Percentiles rank a stretch among this genome's conserved stretches.
These are phyloP conservation scores for Cladosporium austrohemisphaericum DNA, from an alignment of 2,329 filamentous ascomycete genomes.

Conservation along the genomic window DNA sequence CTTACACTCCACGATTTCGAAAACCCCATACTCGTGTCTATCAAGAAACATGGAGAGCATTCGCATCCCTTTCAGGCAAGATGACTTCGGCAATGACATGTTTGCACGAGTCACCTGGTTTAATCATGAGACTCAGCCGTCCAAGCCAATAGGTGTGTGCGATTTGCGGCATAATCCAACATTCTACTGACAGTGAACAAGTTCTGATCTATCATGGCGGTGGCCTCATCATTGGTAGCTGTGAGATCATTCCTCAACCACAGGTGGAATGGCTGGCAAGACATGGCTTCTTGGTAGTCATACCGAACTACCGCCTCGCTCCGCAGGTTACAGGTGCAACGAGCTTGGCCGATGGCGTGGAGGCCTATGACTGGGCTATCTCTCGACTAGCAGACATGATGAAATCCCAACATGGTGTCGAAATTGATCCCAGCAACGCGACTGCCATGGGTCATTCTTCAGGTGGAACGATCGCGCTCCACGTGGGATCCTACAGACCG, in stretches of 20 bases:
- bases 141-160: conserved; percentile 19
- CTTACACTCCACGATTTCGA: too few relatives aligned
- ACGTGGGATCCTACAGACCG: conserved; percentile 41
- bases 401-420: conserved; percentile 15
- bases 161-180: background rate
- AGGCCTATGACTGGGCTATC: conserved; percentile 37
- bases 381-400: conserved; percentile 27
- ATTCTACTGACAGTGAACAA: conserved; percentile 4
- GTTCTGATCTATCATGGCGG: conserved; percentile 20
- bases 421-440: conserved; percentile 32
- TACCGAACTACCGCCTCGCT: conserved; percentile 30
- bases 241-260: conserved; percentile 19
- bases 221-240: conserved; percentile 22
- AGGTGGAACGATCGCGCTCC: conserved; percentile 36
- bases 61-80: conserved; percentile 18
- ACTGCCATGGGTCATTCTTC: conserved; percentile 39
- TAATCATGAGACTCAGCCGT: background rate
- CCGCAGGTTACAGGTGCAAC: conserved; percentile 33
- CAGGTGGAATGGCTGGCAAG: conserved; percentile 20
- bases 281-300: conserved; percentile 22
- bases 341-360: conserved; percentile 35
- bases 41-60: conserved; percentile 20
- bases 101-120: conserved; percentile 19
- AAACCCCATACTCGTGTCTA: too few relatives aligned
- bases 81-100: conserved; percentile 18